These are phyloP conservation scores for Drosera spatulata DNA, from an alignment of 179 eudicot genomes.

Conservation along the genomic window DNA sequence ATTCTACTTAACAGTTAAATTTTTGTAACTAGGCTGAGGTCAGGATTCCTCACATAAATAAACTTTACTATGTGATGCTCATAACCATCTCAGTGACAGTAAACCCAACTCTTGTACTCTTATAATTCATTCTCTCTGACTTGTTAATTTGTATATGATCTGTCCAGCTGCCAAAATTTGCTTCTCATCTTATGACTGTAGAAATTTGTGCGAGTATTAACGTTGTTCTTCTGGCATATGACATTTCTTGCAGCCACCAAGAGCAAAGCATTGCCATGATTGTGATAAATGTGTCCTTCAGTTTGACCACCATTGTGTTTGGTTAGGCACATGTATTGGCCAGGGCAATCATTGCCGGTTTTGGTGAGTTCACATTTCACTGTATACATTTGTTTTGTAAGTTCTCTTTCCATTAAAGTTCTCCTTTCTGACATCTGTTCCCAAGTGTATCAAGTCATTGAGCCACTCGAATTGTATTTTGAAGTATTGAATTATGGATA, in stretches of 20 bases:
- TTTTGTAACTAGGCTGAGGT: background rate
- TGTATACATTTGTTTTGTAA: background rate
- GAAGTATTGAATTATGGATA: background rate
- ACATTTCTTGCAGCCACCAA: constrained; percentile 75
- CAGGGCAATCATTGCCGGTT: constrained; percentile 94
- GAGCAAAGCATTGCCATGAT: constrained; percentile 94
- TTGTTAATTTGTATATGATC: too few relatives aligned
- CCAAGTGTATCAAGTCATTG: too few relatives aligned
- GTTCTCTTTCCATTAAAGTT: too few relatives aligned
- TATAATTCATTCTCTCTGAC: too few relatives aligned
- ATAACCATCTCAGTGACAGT: too few relatives aligned
- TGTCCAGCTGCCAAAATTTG: too few relatives aligned
- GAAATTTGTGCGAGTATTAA: background rate
- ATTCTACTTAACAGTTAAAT: too few relatives aligned
- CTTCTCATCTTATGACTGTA: too few relatives aligned
- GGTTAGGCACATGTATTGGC: constrained; percentile 99
- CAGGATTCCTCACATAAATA: background rate
- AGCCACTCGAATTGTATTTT: background rate
- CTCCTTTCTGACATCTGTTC: background rate
- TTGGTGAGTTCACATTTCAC: constrained; percentile 48
- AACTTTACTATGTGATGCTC: too few relatives aligned
- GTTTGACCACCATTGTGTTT: constrained; percentile 98
- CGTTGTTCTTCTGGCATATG: background rate
- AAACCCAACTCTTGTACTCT: too few relatives aligned
- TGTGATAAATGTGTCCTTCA: constrained; percentile 97